Conservation (phyloP, 2,329 filamentous ascomycete genomes). For the Aaosphaeria arxii region DNA sequence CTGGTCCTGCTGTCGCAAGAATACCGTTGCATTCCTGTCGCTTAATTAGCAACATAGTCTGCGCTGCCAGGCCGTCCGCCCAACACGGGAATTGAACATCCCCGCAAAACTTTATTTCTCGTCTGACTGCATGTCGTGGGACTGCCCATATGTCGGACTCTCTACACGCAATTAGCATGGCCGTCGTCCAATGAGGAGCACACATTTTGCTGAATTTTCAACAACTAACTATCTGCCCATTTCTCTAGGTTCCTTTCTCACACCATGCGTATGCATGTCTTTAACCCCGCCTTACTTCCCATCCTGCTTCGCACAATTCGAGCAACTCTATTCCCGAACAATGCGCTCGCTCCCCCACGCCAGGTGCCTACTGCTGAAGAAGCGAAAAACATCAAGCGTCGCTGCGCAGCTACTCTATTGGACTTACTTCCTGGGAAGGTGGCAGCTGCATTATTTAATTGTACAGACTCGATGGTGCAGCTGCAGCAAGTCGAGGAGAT, state of each 20-base stretch:
- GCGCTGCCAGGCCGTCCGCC: neutral
- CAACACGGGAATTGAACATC: neutral
- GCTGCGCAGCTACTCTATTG: slow-evolving; percentile 61
- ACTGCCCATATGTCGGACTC: slow-evolving; percentile 14
- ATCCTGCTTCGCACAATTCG: slow-evolving; percentile 65
- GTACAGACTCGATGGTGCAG: slow-evolving; percentile 47
- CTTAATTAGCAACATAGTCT: no score
- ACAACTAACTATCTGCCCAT: slow-evolving; percentile 22
- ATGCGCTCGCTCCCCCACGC: slow-evolving; percentile 65
- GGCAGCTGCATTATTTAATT: slow-evolving; percentile 29
- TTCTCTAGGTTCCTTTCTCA: slow-evolving; percentile 45
- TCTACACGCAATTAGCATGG: slow-evolving; percentile 18
- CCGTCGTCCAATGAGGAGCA: slow-evolving; percentile 19
- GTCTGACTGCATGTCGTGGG: slow-evolving; percentile 23
- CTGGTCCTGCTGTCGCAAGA: no score
- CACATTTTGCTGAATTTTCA: slow-evolving; percentile 13
- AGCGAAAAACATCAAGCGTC: slow-evolving; percentile 61
- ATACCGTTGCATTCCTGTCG: no score
- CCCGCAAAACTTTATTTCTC: slow-evolving; percentile 11
- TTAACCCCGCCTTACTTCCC: slow-evolving; percentile 45
- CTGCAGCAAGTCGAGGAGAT: slow-evolving; percentile 60
- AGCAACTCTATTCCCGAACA: slow-evolving; percentile 81
- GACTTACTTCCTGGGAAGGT: slow-evolving; percentile 47
- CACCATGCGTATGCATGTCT: slow-evolving; percentile 40
- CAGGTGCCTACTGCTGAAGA: slow-evolving; percentile 58